These are phyloP conservation scores for Arabidopsis suecica DNA, from an alignment of 345 rosid genomes.

Conservation along the genomic window DNA sequence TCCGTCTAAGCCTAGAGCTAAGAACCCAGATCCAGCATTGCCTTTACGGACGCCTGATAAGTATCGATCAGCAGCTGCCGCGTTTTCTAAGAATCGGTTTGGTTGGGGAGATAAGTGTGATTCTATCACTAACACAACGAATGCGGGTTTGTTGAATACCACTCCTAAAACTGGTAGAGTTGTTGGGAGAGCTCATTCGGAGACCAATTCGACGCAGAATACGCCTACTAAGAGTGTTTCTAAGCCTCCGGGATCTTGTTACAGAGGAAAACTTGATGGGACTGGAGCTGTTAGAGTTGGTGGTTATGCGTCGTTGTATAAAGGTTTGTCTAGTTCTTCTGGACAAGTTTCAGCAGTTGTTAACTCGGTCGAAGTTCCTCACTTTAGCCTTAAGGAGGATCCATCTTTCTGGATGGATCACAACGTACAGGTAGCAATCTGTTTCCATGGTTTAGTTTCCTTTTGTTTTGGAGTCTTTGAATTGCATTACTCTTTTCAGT, in stretches of 20 bases:
- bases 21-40: slow-evolving; percentile 54
- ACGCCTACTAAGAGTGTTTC: slow-evolving; percentile 90
- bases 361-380: slow-evolving; percentile 86
- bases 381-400: slow-evolving; percentile 88
- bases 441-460: not conserved
- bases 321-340: slow-evolving; percentile 66
- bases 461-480: not conserved
- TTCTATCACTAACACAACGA: slow-evolving; percentile 8
- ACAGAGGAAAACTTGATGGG: slow-evolving; percentile 64
- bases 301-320: slow-evolving; percentile 72
- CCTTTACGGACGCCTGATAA: slow-evolving; percentile 82
- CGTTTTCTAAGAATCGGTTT: slow-evolving; percentile 53
- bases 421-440: slow-evolving; percentile 79
- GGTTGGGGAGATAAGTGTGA: slow-evolving; percentile 78
- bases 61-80: slow-evolving; percentile 42
- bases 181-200: slow-evolving; percentile 40
- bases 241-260: slow-evolving; percentile 75
- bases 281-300: slow-evolving; percentile 56
- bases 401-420: slow-evolving; percentile 99
- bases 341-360: slow-evolving; percentile 53
- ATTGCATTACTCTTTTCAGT: slow-evolving; percentile 20
- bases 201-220: slow-evolving; percentile 71
- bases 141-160: slow-evolving; percentile 43
- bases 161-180: slow-evolving; percentile 63
- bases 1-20: slow-evolving; percentile 69